A percentile compares a stretch with the other conserved stretches of the same genome.
These are phyloP conservation scores for Aspergillus bridgeri DNA, from an alignment of 495 filamentous ascomycete species.

Conservation along the genomic window DNA sequence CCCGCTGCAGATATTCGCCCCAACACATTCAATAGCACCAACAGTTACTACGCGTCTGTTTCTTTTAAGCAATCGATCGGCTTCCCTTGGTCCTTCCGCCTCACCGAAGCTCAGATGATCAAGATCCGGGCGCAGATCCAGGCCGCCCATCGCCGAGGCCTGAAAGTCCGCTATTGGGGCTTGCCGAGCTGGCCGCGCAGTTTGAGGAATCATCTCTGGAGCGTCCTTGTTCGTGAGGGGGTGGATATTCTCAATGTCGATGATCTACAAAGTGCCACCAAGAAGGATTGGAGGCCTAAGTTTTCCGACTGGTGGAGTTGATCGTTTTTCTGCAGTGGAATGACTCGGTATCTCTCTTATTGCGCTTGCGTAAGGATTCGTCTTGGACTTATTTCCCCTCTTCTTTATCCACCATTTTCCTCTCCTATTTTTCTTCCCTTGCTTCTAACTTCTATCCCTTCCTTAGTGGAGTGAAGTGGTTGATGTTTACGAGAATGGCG, in stretches of 20 bases:
- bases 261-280: slow-evolving; percentile 58
- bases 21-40: slow-evolving; percentile 44
- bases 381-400: slow-evolving; percentile 1
- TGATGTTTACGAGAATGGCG: not conserved
- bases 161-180: slow-evolving; percentile 79
- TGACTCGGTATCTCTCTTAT: not conserved
- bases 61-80: slow-evolving; percentile 41
- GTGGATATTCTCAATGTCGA: slow-evolving; percentile 78
- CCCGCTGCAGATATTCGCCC: slow-evolving; percentile 30
- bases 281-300: slow-evolving; percentile 40
- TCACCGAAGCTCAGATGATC: slow-evolving; percentile 51
- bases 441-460: not conserved
- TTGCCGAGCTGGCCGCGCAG: slow-evolving; percentile 72
- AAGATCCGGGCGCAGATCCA: slow-evolving; percentile 61
- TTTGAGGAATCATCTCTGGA: slow-evolving; percentile 71
- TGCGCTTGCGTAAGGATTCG: not conserved
- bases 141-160: slow-evolving; percentile 64
- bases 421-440: slow-evolving; percentile 13
- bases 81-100: slow-evolving; percentile 38
- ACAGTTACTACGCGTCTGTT: slow-evolving; percentile 47
- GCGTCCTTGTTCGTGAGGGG: slow-evolving; percentile 65
- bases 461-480: not conserved
- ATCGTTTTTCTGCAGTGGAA: not conserved
- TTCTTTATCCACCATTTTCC: slow-evolving; percentile 4
- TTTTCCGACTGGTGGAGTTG: slow-evolving; percentile 41